Evolutionary conservation across 2,329 filamentous ascomycete genomes (phyloP).

Genomic region (Cladosporium sp.): DNA sequence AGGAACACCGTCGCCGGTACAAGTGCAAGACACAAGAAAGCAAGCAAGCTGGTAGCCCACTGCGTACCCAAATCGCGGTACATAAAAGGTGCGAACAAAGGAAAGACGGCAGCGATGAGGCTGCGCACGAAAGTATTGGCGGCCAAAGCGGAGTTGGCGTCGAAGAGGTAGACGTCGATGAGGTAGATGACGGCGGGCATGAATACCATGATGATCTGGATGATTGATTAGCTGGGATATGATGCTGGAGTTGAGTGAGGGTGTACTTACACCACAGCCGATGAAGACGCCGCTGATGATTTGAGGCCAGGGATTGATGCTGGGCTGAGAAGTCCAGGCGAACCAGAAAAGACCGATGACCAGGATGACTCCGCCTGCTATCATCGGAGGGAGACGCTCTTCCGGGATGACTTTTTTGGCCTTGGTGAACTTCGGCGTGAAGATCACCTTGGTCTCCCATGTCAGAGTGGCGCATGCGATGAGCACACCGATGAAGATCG

Average conservation of each 20-base stretch:
- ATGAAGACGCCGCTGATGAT: slow-evolving; percentile 45
- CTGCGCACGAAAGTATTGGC: slow-evolving; percentile 40
- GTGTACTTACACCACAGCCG: slow-evolving; percentile 29
- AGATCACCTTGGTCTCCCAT: slow-evolving; percentile 22
- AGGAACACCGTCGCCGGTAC: slow-evolving; percentile 34
- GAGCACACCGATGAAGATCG: slow-evolving; percentile 44
- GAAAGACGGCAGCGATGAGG: slow-evolving; percentile 39
- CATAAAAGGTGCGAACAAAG: slow-evolving; percentile 38
- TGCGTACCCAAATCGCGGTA: slow-evolving; percentile 37
- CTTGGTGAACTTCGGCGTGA: slow-evolving; percentile 24
- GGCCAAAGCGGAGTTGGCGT: slow-evolving; percentile 36
- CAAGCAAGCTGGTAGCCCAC: slow-evolving; percentile 38
- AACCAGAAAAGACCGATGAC: slow-evolving; percentile 55
- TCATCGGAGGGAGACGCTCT: slow-evolving; percentile 49
- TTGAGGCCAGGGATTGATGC: slow-evolving; percentile 44
- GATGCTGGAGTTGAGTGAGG: background rate
- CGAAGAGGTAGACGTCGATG: slow-evolving; percentile 46
- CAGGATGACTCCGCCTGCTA: slow-evolving; percentile 52
- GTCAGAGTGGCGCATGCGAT: slow-evolving; percentile 28
- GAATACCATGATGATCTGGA: slow-evolving; percentile 47
- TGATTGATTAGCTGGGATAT: background rate
- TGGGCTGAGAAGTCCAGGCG: slow-evolving; percentile 51
- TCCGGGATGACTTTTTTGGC: slow-evolving; percentile 36
- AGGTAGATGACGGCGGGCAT: slow-evolving; percentile 48
- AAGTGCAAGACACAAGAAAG: slow-evolving; percentile 35